phyloP scores from a whole-genome alignment of 257 asterid genomes.

The Solanum acaule region DNA sequence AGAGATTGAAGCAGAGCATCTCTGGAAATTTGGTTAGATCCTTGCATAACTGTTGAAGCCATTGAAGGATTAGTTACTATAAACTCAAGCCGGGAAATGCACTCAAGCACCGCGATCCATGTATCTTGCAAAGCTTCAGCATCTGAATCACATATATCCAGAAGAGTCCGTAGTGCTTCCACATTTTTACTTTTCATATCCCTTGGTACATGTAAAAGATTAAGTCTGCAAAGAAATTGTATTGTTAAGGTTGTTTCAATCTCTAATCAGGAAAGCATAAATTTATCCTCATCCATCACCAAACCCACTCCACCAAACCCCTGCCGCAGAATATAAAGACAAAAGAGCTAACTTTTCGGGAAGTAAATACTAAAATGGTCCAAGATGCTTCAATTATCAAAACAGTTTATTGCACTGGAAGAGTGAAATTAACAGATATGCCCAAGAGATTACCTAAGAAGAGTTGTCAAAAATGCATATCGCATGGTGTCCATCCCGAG shows the following conservation, averaged over 20 bases:
- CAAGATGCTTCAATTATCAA: neutral
- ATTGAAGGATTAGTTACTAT: slow-evolving; percentile 82
- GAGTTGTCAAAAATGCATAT: slow-evolving; percentile 87
- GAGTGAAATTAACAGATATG: neutral
- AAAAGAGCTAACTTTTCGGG: neutral
- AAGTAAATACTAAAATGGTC: neutral
- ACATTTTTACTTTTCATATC: slow-evolving; percentile 96
- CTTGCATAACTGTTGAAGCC: slow-evolving; percentile 94
- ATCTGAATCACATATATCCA: slow-evolving; percentile 80
- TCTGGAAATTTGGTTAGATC: slow-evolving; percentile 94
- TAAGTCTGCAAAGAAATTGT: slow-evolving; percentile 58
- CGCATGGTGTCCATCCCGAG: slow-evolving; percentile 99
- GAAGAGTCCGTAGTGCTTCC: slow-evolving; percentile 89
- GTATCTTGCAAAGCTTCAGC: slow-evolving; percentile 91
- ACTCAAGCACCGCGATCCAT: slow-evolving; percentile 90
- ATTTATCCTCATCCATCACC: neutral
- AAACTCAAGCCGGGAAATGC: slow-evolving; percentile 97
- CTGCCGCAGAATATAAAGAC: neutral
- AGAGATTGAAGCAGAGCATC: slow-evolving; percentile 84
- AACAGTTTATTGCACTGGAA: slow-evolving; percentile 3
- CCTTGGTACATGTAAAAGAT: slow-evolving; percentile 91
- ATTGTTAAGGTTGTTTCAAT: slow-evolving; percentile 17
- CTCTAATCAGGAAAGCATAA: neutral
- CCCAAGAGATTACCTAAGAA: slow-evolving; percentile 57
- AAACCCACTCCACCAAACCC: neutral